Evolutionary conservation across 2,329 filamentous ascomycete species (phyloP), one percentile per base, ranked within the genome.

Genomic region (Graphiopsis chlorocephala): DNA sequence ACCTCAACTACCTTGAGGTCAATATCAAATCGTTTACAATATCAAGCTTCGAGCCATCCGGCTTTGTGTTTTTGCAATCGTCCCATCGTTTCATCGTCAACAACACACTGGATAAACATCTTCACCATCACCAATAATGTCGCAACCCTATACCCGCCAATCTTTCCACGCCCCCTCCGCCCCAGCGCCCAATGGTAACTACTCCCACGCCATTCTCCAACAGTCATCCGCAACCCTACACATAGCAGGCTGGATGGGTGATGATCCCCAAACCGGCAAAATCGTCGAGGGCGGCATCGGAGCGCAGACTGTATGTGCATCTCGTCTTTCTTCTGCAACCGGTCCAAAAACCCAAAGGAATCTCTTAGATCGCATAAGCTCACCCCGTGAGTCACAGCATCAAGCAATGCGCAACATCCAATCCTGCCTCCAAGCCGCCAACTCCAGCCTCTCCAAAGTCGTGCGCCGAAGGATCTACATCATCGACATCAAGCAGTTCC

Each of bases 251-350:
- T 71, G 65, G 68, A 72, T 72, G 68, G 69, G 69, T 31, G 69
- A 72, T 52, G 70, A 71, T 31, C 68, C 65, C 8, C 11, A 63
- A 45, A 69, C 65, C 2, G 69, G 66, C 1, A 47, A 63, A 23
- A 69, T 72, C 23, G 68, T 70, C 11, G 52, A 66, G 12, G 70
- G 70, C 5, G 68, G 68, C 20, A 65, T 68, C 45, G 63, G 55
- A 28, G 64, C 66, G 14, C 67, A 69, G 52, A 67, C 66, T 3
- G 66, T 70, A 61, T 25, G 74, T 87, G 67, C 10, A n/a, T 55
- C 50, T n/a, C n/a, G 2, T 7, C 0, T 5, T 10, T 8, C 17
- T n/a, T 42, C 35, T 8, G 17, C 7, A n/a, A 45, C 38, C 15
- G 17, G 4, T 38, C 4, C 35, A 14, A n/a, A n/a, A n/a, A 45